Evolutionary conservation across 306 rosid species (phyloP), one percentile per base, ranked within the genome.

Genomic region (Neltuma alba): DNA sequence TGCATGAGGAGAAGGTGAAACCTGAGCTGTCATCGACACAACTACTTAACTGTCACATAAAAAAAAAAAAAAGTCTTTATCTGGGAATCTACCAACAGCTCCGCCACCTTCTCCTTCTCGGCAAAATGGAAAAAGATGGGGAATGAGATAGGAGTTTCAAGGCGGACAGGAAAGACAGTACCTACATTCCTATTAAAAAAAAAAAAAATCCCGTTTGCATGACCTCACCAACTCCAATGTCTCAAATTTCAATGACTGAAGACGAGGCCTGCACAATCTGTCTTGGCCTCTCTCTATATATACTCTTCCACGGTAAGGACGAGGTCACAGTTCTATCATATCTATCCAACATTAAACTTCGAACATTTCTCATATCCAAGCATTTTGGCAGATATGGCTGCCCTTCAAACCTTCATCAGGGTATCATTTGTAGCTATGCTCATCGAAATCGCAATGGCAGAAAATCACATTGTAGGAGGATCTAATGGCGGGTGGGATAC

Each of bases 401-500:
- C 47, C 69, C 63, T 54, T 70, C 83, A 82, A 83, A 64, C 84
- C 72, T 78, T 88, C 38, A 31, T 83, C 71, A 78, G 89, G 57
- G 36, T 85, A 41, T 83, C 76, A 12, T 54, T 83, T 25, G 34
- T 79, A 55, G 81, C 86, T 67, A 76, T 75, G 66, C 83, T 91
- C 47, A 73, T 89, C 54, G 74, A 91, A 74, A 65, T 86, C 70
- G 85, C 78, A 74, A 79, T 83, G 86, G 95, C 91, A 28, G 82
- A 84, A 60, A 81, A 82, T 63, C 42, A 88, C 86, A 83, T 23
- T 5, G 97, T 90, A 23, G 98, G 98, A 80, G 97, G 91, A 62
- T 80, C 92, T 42, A 88, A 69, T 50, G 94, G 91, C 23, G 89
- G 88, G 16, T 91, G 98, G 97, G 93, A 91, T 70, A 25, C 90